Evolutionary conservation across 345 rosid genomes (phyloP), one percentile per base, ranked within the genome.

Genomic region (Corchorus olitorius): DNA sequence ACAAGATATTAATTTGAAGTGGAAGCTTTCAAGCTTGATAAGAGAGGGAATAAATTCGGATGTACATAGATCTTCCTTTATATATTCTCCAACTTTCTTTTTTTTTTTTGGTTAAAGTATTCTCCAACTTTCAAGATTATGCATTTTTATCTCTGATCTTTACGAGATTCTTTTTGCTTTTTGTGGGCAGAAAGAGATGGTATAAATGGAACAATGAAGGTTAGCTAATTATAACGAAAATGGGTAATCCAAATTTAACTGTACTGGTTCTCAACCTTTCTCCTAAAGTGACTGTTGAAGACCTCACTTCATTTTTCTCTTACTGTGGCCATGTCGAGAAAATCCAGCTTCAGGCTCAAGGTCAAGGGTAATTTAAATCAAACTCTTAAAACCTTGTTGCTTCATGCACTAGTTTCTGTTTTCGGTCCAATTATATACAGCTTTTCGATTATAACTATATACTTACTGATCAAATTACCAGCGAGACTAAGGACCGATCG

Each of bases 291-390:
- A 82, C 84, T n/a, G 69, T 13, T 4, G 65, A 39, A 43, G 86
- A 86, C 4, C 37, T 86, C 41, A 74, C 45, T 37, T 79, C 16
- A 4, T 84, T 78, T 74, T 86, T 86, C 86, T 86, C 89, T 2
- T 78, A 82, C 65, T 86, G 87, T 52, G 89, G 89, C 54, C 76
- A 65, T 52, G 84, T 86, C 16, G 80, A 86, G 6, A 72, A 78
- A 74, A 82, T 84, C 60, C 71, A 58, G 65, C 81, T 83, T 68
- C 73, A 35, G 11, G 71, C 75, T 87, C 80, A 79, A 76, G 13
- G 22, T n/a, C n/a, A n/a, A n/a, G n/a, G 9, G 5, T 39, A 39
- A 5, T 2, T 2, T 39, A 39, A 39, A 39, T n/a, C 2, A 20
- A 68, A 64, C 49, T 64, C 39, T 3, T 41, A 64, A 5, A 12